Base-by-base conservation (phyloP, 345 rosid species). In the Bruguiera sexangula region DNA sequence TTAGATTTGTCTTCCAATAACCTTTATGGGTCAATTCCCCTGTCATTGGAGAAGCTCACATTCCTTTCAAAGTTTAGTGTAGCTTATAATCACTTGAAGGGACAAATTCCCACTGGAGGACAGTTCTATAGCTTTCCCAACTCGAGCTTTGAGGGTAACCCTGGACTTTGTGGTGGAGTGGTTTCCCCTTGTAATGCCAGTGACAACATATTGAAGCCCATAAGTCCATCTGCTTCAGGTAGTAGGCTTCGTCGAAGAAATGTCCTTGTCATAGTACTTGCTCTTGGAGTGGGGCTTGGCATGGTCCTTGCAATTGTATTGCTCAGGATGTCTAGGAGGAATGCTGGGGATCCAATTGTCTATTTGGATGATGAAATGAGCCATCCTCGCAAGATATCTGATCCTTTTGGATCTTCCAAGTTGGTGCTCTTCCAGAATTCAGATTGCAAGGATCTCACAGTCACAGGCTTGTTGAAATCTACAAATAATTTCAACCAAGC, bases 101-200 rank as follows among this genome's bases (percentile, higher is more conserved):
- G 98, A 6, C 70, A 60, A 16, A 85, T 94, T 69, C 98, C 97
- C 8, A 75, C 80, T 0, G 96, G 92, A 63, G 96, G 96, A 54
- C 98, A 91, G 77, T 94, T 94, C 75, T 87, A 79, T 70, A 89
- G 97, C 80, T 91, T 94, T 79, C 81, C 97, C 1, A 79, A 70
- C 74, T 87, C 98, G 11, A 91, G 98, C 83, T 94, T 89, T 51
- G 98, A 89, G 82, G 98, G 97, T 22, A 94, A 91, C 72, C 81
- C 87, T 0, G 93, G 93, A 63, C 95, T 94, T 36, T 91, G 93
- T 54, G 89, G 91, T 39, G 73, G 75, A 56, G 59, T 89, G 46
- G 84, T 83, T 65, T 84, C 97, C 69, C 82, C 90, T 36, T 89
- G 96, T 74, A 74, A 69, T 72, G 82, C 31, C 62, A 62, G 34